Evolutionary conservation across 768 basidiomycete species (phyloP), one percentile per base, ranked within the genome.

Genomic region (Tremella fuciformis): DNA sequence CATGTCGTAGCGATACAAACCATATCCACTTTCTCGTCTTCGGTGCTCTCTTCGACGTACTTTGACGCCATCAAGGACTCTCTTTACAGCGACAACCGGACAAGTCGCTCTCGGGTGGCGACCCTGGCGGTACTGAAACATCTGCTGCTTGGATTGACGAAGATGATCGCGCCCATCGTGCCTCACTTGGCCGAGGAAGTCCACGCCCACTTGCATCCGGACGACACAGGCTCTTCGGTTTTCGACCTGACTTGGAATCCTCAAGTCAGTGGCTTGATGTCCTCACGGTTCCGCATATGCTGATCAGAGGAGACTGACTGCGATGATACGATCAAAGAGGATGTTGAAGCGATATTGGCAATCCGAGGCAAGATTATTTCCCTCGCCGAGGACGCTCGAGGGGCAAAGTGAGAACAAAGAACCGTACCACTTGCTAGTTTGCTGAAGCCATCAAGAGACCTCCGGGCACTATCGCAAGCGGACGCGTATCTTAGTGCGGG

Each of bases 181-280:
- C 94, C 94, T 8, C 88, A 94, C 70, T 82, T 96, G 4, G 88
- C 90, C 0, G 92, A 96, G 76, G 94, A 97, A 75, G 84, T 93
- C 55, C 63, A 65, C 37, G 82, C 77, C 80, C 21, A 73, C 73
- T 13, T 51, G 59, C 0, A 11, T 1, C 0, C 57, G 58, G 2
- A 37, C 52, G 8, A 39, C 29, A 4, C 29, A 34, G 29, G 13
- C 8, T n/a, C 71, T 0, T 92, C 89, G 0, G 81, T 89, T n/a
- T 94, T 92, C 68, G 79, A 80, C 60, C 80, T 79, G 2, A 79
- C 77, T n/a, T 94, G 91, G 91, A 70, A 65, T 44, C 82, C 84
- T 21, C 68, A 89, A 59, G 91, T 90, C 66, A 34, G 85, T 77
- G 25, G 21, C 2, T 11, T 15, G 16, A 24, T 50, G 4, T n/a